Evolutionary conservation across 495 filamentous ascomycete genomes (phyloP), one percentile per base, ranked within the genome.

Genomic region (Aspergillus sparsus): DNA sequence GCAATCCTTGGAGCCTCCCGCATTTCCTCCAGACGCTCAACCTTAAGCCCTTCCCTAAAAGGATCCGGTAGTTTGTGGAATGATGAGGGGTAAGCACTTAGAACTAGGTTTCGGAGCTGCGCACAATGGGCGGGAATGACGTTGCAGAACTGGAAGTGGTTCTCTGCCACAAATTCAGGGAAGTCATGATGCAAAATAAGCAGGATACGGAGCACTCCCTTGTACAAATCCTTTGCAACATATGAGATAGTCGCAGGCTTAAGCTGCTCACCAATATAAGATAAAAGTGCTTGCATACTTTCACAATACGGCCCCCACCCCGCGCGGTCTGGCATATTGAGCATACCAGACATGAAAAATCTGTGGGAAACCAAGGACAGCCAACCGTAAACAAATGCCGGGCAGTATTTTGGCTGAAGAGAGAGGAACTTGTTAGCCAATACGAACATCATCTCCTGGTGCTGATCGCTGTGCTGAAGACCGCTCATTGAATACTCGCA

Each of bases 121-220:
- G 87, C 86, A 67, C 89, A 93, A 65, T 95, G 90, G 21, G 83
- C 81, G 1, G 95, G 92, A 52, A 98, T 90, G 64, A 85, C 85
- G 69, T 91, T 88, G 80, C 89, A 92, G 46, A 99, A 84, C 57
- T 87, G 85, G 62, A 88, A 87, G 63, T 96, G 89, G 68, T 94
- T 89, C 63, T 93, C 89, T 32, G 88, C 87, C 44, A 98, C 80
- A 71, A 96, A 98, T 56, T 96, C 92, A 0, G 92, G 90, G 73
- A 90, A 97, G 69, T 99, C 94, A 63, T 98, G 94, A 57, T 95
- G 89, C 49, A 99, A 78, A 37, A 97, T 82, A 16, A 94, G 76
- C 60, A 98, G 73, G 56, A 96, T 82, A 63, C 94, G 89, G 31
- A 96, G 79, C 7, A 89, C 83, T 3, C 87, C 91, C 63, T 90